Conservation (phyloP, 2,329 filamentous ascomycete species). For the Alternaria alternata region DNA sequence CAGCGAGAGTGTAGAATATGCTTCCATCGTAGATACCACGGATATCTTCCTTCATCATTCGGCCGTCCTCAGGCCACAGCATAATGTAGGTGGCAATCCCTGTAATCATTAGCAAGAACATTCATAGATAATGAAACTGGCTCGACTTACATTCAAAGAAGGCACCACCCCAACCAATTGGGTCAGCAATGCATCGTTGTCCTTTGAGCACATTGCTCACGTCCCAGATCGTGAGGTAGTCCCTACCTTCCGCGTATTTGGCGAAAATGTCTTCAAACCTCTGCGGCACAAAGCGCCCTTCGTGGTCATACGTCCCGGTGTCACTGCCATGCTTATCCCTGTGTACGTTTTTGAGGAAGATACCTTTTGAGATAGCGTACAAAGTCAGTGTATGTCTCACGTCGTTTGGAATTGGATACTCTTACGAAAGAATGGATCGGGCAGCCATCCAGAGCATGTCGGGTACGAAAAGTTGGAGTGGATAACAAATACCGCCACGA, state of each 20-base stretch:
- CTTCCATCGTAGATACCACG: slow-evolving; percentile 62
- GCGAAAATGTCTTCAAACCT: slow-evolving; percentile 59
- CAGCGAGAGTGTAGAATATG: slow-evolving; percentile 54
- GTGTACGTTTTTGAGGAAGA: slow-evolving; percentile 53
- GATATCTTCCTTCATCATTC: slow-evolving; percentile 66
- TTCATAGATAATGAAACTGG: background rate
- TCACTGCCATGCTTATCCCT: slow-evolving; percentile 56
- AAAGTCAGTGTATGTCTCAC: background rate
- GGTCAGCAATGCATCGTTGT: slow-evolving; percentile 53
- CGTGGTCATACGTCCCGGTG: slow-evolving; percentile 54
- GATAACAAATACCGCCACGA: slow-evolving; percentile 58
- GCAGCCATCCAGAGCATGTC: slow-evolving; percentile 53
- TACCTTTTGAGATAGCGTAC: background rate
- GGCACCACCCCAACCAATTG: slow-evolving; percentile 56
- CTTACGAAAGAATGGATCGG: slow-evolving; percentile 55
- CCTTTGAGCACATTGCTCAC: slow-evolving; percentile 51
- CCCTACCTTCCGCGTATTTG: slow-evolving; percentile 54
- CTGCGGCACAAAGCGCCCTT: slow-evolving; percentile 57
- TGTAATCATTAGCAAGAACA: slow-evolving; percentile 17
- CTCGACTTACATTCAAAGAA: slow-evolving; percentile 54
- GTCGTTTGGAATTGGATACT: rapidly evolving
- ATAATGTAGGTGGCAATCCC: slow-evolving; percentile 62
- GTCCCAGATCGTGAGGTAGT: slow-evolving; percentile 52
- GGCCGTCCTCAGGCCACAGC: slow-evolving; percentile 64
- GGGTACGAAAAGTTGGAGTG: slow-evolving; percentile 61